Base-by-base conservation (phyloP, 164 flowering plant species). In the Kalanchoe fedtschenkoi region DNA sequence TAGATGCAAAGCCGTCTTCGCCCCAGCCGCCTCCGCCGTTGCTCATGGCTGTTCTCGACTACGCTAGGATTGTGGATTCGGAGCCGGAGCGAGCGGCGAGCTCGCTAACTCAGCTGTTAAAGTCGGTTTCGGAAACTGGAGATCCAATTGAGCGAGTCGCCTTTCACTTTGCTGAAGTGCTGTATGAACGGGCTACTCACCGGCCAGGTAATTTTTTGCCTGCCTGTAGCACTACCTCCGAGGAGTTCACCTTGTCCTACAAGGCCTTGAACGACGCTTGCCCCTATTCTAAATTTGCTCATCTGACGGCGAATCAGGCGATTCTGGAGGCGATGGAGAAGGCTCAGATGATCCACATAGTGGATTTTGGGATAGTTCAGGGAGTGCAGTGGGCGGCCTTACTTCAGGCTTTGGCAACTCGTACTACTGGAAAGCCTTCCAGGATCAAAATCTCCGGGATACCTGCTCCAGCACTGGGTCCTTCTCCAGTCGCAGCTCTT, bases 351-450 rank as follows among this genome's bases (percentile, higher is more conserved):
- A 90, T 93, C 39, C 98, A 93, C 77, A 85, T 93, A 24, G 81
- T 93, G 1, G 97, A 93, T 68, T 93, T 89, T 54, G 97, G 97
- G 10, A 81, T 93, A 43, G 95, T 83, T 58, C 91, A 89, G 62
- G 97, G 96, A 2, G 77, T 93, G 66, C 96, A 93, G 68, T 93
- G 97, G 98, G 86, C 96, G 0, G 88, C 96, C 10, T 77, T 93
- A 0, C 68, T 93, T 9, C 97, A 93, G 62, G 97, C 97, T 51
- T 64, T 93, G 4, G 96, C 97, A 0, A 85, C 91, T 22, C 77
- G 97, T n/a, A 64, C 90, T 9, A 54, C 75, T 24, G 96, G 93
- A 8, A 86, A 86, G 65, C 93, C 93, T 5, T 62, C 60, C 0
- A 64, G 64, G 15, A 74, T 91, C 26, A 78, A 93, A 55, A 85